Evolutionary conservation across 2,329 filamentous ascomycete genomes (phyloP), one percentile per base, ranked within the genome.

Genomic region (Apiospora rasikravindrae): DNA sequence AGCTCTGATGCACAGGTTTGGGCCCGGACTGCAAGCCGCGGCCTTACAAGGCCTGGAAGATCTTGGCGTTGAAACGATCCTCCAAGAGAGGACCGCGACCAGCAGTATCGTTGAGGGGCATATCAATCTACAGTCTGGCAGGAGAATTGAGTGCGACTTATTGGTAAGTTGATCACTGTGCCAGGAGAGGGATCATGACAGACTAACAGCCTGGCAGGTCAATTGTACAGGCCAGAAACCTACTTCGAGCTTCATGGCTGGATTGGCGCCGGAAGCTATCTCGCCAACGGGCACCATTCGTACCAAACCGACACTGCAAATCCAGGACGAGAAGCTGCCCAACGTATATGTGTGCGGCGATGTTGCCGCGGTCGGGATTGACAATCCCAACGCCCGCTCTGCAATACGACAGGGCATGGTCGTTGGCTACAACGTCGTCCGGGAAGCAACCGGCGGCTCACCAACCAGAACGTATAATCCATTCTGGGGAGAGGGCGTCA

Each of bases 331-430:
- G 1, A 72, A 74, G 0, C 82, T 86, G 11, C 82, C 85, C 1
- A 86, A 89, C 73, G 83, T 92, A 2, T 93, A 90, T 75, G 88
- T 87, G 1, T 86, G 89, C n/a, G 91, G 91, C 24, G 91, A 93
- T 74, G 88, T 93, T 5, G 86, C 89, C 4, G 87, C 88, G 37
- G 86, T 85, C 0, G 83, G 84, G 0, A 82, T 82, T 0, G 80
- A 82, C 47, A 86, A 86, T 61, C 86, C 86, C 7, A 91, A 90
- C 77, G 88, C 86, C 0, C 84, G 89, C 13, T 85, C 88, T 0
- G 88, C 88, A 0, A 82, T 83, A 64, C 82, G 83, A 14, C 90
- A 92, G 76, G 88, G 86, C 2, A 81, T 83, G 42, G 76, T 88
- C 4, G 89, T 86, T 0, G 85, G 85, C 1, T 83, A 86, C 51